phyloP scores from a whole-genome alignment of 176 grass and related monocot species.

The Carex parvula region DNA sequence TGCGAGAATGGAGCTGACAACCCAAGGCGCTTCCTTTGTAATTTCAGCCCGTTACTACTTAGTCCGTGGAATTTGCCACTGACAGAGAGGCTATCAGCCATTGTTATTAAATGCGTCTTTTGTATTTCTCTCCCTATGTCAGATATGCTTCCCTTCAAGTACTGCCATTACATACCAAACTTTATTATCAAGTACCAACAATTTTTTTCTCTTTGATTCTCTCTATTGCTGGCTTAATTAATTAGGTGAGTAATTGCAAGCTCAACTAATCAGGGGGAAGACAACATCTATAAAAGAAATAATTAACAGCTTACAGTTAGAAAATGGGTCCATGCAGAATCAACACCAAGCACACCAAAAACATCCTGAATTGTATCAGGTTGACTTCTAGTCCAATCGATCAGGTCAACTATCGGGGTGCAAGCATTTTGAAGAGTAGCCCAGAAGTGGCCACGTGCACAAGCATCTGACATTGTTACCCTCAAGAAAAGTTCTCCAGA shows the following conservation, averaged over 20 bases:
- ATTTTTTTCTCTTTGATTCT: neutral
- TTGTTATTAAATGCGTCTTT: slow-evolving; percentile 53
- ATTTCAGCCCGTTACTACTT: slow-evolving; percentile 66
- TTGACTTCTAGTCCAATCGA: slow-evolving; percentile 75
- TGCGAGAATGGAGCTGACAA: slow-evolving; percentile 85
- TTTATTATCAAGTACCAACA: neutral
- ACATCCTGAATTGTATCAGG: slow-evolving; percentile 53
- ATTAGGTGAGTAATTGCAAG: neutral
- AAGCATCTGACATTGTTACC: slow-evolving; percentile 72
- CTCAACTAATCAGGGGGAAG: neutral
- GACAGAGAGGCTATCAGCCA: slow-evolving; percentile 66
- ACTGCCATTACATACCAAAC: slow-evolving; percentile 41
- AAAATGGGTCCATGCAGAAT: slow-evolving; percentile 77
- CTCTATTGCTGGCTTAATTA: neutral
- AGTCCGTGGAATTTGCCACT: slow-evolving; percentile 77
- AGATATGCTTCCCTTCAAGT: slow-evolving; percentile 59
- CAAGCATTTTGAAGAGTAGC: slow-evolving; percentile 68
- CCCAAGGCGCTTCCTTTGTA: slow-evolving; percentile 46
- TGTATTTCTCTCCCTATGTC: slow-evolving; percentile 61
- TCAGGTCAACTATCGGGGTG: slow-evolving; percentile 67
- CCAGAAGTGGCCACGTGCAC: slow-evolving; percentile 59
- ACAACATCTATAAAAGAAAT: neutral
- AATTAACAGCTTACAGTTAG: slow-evolving; percentile 46
- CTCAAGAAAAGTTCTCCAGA: slow-evolving; percentile 55
- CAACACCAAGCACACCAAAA: slow-evolving; percentile 70